Evolutionary conservation across 2,329 filamentous ascomycete genomes (phyloP).

Genomic region (Thielaviopsis populi): DNA sequence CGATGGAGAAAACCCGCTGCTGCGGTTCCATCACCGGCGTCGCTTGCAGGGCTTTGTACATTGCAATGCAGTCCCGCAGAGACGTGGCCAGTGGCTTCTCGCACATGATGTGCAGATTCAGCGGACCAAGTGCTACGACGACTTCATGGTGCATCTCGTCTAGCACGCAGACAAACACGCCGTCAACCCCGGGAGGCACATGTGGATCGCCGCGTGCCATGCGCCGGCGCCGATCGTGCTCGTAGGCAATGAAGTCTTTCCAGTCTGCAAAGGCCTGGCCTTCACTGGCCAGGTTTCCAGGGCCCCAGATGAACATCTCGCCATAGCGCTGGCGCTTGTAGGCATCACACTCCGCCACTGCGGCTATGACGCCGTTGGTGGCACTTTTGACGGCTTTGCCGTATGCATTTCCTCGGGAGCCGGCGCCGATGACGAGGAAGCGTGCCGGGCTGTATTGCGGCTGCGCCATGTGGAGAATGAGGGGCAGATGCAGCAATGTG

Average conservation of each 20-base stretch:
- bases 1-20: slow-evolving; percentile 62
- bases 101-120: slow-evolving; percentile 72
- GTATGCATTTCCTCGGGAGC: slow-evolving; percentile 63
- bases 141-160: slow-evolving; percentile 83
- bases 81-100: slow-evolving; percentile 86
- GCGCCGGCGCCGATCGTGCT: slow-evolving; percentile 44
- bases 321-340: slow-evolving; percentile 65
- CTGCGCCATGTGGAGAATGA: neutral
- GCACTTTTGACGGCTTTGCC: slow-evolving; percentile 50
- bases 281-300: slow-evolving; percentile 28
- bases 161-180: slow-evolving; percentile 51
- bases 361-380: slow-evolving; percentile 53
- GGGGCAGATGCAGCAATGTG: neutral
- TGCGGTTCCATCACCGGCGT: slow-evolving; percentile 18
- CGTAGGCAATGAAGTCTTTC: slow-evolving; percentile 62
- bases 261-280: slow-evolving; percentile 61
- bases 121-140: slow-evolving; percentile 54
- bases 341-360: slow-evolving; percentile 65
- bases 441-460: slow-evolving; percentile 35
- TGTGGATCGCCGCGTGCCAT: slow-evolving; percentile 29
- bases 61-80: slow-evolving; percentile 60
- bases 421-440: slow-evolving; percentile 69
- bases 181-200: slow-evolving; percentile 43
- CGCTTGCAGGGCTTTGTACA: slow-evolving; percentile 44
- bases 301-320: slow-evolving; percentile 56